A percentile compares a stretch with the other conserved stretches of the same genome.
Conservation (phyloP, 768 basidiomycete species). For the Boletus reticulatus region DNA sequence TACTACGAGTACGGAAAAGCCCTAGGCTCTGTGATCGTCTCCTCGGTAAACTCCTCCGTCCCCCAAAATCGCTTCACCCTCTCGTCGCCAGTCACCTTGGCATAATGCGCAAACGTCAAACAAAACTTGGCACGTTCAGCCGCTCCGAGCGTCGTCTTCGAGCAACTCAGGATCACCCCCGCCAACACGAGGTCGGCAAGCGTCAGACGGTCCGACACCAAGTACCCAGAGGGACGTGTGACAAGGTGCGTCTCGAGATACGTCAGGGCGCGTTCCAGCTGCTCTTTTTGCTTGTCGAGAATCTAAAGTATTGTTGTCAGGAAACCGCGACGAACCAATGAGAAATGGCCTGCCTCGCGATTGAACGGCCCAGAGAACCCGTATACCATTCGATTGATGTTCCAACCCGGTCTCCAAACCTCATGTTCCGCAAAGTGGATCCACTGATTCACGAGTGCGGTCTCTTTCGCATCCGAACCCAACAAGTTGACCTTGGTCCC, state of each 20-base stretch:
- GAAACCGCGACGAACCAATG: too few species aligned
- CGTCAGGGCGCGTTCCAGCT: conserved; percentile 1
- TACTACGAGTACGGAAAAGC: too few species aligned
- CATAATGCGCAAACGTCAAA: conserved; percentile 8
- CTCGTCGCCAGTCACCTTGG: conserved; percentile 16
- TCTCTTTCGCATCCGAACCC: conserved; percentile 10
- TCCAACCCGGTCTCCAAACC: neutral
- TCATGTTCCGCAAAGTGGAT: conserved; percentile 19
- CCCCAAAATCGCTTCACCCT: conserved; percentile 9
- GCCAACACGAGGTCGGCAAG: conserved; percentile 21
- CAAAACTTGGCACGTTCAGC: conserved; percentile 15
- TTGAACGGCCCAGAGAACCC: neutral
- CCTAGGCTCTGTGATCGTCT: neutral
- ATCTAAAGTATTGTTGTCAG: too few species aligned
- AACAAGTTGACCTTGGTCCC: conserved; percentile 11
- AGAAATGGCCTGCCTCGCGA: conserved; percentile 4
- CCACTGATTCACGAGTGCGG: conserved; percentile 18
- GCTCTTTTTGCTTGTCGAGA: neutral
- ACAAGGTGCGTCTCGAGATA: conserved; percentile 16
- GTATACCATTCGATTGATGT: neutral
- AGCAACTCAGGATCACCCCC: neutral
- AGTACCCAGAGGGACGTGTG: conserved; percentile 8
- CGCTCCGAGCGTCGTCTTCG: neutral
- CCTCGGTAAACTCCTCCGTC: conserved; percentile 7
- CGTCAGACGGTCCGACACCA: conserved; percentile 13